Base-by-base conservation (phyloP, 2,329 filamentous ascomycete species). In the Aspergillus ochraceoroseus region DNA sequence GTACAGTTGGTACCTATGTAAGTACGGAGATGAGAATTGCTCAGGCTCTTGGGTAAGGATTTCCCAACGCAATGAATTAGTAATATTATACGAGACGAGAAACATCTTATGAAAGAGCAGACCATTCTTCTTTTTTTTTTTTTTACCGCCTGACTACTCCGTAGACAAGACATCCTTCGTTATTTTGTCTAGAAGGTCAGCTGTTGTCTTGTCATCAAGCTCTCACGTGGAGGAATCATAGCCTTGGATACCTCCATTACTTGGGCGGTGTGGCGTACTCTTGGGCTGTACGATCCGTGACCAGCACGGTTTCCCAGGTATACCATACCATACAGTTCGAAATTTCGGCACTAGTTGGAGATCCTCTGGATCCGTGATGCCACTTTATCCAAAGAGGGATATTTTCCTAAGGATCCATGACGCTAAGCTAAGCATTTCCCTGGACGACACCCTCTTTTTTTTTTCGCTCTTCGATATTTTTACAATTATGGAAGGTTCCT, bases 211-310 rank as follows among this genome's bases (percentile, higher is more conserved):
- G 33, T 54, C 52, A 49, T 54, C 33, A 12, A 43, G 32, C 42
- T 50, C 57, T 58, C 56, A 60, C 57, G 57, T 60, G 57, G 56
- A 49, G 50, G 51, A 46, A 55, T 48, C 23, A 34, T 18, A 31
- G 43, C 32, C 22, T 39, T 48, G 41, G 33, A 32, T 42, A 36
- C 43, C 37, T 38, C 39, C 32, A 19, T 32, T 19, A n/a, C n/a
- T n/a, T 31, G 45, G 44, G 41, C 44, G 44, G 49, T 49, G 41
- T 48, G 42, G 30, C 32, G 40, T 32, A 47, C 38, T 27, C 23
- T 29, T 37, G 29, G 12, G 27, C 19, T n/a, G 33, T 54, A 44
- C 34, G 13, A 40, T 36, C 41, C 20, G 47, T 54, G 47, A 55
- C 47, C 42, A 27, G 40, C 39, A 38, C 28, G 23, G 19, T 44